Conservation (phyloP, 2,329 filamentous ascomycete species). For the Aspergillus melleus region DNA sequence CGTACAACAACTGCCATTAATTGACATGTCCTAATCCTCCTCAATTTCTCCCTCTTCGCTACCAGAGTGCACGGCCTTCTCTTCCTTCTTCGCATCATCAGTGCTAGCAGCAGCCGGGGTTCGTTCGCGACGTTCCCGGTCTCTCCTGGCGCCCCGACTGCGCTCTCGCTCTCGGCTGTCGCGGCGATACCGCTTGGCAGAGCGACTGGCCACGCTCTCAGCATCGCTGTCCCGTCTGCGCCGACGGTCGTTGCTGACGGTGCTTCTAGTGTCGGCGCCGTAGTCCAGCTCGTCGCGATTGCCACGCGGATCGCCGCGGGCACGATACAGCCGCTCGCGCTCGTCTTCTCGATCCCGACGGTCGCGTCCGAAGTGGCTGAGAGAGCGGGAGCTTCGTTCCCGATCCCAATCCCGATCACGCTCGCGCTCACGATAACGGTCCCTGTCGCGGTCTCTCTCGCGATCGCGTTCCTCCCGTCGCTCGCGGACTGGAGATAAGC, state of each 20-base stretch:
- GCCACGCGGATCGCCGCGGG: constrained; percentile 75
- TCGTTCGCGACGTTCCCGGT: constrained; percentile 51
- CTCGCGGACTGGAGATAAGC: constrained; percentile 52
- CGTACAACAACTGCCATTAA: not conserved
- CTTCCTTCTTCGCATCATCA: constrained; percentile 41
- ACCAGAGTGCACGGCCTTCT: constrained; percentile 68
- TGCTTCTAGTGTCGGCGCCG: constrained; percentile 65
- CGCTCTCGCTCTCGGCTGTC: constrained; percentile 42
- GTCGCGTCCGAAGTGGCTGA: constrained; percentile 71
- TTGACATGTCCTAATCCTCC: constrained; percentile 54
- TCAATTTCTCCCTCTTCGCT: constrained; percentile 99
- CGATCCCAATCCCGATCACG: constrained; percentile 41
- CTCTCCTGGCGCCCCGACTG: constrained; percentile 51
- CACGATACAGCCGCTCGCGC: constrained; percentile 80
- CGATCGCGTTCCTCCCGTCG: constrained; percentile 41
- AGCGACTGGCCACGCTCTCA: constrained; percentile 59
- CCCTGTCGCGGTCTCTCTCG: constrained; percentile 34
- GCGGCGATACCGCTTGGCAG: constrained; percentile 59
- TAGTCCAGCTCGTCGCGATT: constrained; percentile 89
- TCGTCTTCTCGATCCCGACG: constrained; percentile 86
- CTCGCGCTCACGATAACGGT: constrained; percentile 41
- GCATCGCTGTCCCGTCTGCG: constrained; percentile 77
- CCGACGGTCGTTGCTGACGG: constrained; percentile 66
- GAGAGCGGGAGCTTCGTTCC: constrained; percentile 31
- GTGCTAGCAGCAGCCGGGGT: constrained; percentile 30